Evolutionary conservation across 305 asterid species (phyloP), one percentile per base, ranked within the genome.

Genomic region (Solanum chacoense): DNA sequence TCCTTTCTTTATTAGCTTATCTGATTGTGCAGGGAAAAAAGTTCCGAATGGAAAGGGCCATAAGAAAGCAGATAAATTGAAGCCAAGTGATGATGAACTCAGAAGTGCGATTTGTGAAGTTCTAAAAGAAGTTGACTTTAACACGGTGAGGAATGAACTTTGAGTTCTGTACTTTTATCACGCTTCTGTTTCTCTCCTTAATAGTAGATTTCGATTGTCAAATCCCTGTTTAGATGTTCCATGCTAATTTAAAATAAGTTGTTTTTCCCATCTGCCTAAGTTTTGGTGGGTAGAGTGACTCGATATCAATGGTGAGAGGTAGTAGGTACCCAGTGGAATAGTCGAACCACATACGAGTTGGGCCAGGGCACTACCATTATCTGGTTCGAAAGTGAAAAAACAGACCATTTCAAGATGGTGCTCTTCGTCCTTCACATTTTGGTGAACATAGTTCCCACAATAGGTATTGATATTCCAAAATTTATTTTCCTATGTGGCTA

Each of bases 81-180:
- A 80, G 91, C 85, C 91, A 67, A 90, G 87, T 88, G 90, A 92
- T 35, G 88, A 81, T 88, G 89, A 50, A 83, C 89, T 87, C 32
- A 87, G 34, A 88, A 65, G 83, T 65, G 83, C 88, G 71, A 73
- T 89, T 69, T 88, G 89, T 83, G 84, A 88, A 77, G 84, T 85
- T 85, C 91, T 90, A 74, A 28, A 89, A 90, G 89, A 73, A 79
- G 90, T 90, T 22, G 93, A 86, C 89, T 90, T 91, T 29, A 85
- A 90, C 88, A 90, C 92, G 87, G 93, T 92, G 78, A 92, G 91
- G 38, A 72, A 74, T 73, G 37, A 37, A 74, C 67, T 29, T 71
- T 69, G 55, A 35, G 67, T 7, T 79, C 67, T 40, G n/a, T 42
- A 79, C 29, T 40, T 38, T 42, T 26, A 42, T 80, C 16, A 6